Evolutionary conservation across 768 basidiomycete species (phyloP).

Genomic region (Mycena rosella): DNA sequence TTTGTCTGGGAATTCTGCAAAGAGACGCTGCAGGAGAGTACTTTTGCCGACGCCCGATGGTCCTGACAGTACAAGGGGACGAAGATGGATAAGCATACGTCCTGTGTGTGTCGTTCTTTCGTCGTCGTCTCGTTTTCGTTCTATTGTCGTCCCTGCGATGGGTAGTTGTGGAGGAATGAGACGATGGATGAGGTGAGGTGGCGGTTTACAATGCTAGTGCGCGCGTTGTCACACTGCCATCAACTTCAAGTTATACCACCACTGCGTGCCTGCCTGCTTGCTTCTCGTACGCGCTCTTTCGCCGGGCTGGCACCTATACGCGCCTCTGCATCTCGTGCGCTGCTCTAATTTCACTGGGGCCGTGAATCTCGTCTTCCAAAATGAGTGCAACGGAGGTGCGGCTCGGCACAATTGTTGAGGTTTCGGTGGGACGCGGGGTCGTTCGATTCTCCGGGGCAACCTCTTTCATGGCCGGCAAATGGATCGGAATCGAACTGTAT

Average conservation of each 20-base stretch:
- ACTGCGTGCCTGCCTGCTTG: too few species aligned
- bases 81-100: slow-evolving; percentile 61
- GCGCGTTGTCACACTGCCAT: too few species aligned
- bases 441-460: slow-evolving; percentile 91
- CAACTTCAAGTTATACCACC: too few species aligned
- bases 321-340: neutral
- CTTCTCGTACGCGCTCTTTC: slow-evolving; percentile 2
- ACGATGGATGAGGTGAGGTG: too few species aligned
- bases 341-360: neutral
- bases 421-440: slow-evolving; percentile 84
- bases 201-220: too few species aligned
- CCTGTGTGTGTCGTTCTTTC: too few species aligned
- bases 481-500: slow-evolving; percentile 93
- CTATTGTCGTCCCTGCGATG: too few species aligned
- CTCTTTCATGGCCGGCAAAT: slow-evolving; percentile 88
- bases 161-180: too few species aligned
- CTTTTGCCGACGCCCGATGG: slow-evolving; percentile 97
- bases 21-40: slow-evolving; percentile 86
- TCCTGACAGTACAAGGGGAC: slow-evolving; percentile 90
- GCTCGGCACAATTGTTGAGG: slow-evolving; percentile 82
- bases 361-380: slow-evolving; percentile 16
- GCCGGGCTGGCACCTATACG: slow-evolving; percentile 18
- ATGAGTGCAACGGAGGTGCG: slow-evolving; percentile 29
- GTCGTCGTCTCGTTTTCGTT: too few species aligned
- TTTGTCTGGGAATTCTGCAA: slow-evolving; percentile 82